Conservation (phyloP, 306 rosid species). For the Sphenostylis stenocarpa region DNA sequence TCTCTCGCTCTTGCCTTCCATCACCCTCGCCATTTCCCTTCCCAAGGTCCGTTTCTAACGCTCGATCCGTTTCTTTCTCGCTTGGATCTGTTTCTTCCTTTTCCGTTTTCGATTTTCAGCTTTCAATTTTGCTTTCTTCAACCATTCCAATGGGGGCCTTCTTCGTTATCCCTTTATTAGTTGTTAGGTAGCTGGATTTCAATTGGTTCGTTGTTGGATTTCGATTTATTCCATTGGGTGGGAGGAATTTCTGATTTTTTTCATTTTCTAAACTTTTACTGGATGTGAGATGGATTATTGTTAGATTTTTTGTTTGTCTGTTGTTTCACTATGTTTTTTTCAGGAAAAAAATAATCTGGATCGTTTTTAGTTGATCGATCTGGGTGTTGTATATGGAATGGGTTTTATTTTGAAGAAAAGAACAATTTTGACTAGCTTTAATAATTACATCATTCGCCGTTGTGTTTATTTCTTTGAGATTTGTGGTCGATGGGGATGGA, state of each 20-base stretch:
- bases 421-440: not conserved
- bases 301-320: not conserved
- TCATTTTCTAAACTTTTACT: not conserved
- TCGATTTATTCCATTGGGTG: slow-evolving; percentile 10
- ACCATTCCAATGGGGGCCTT: not conserved
- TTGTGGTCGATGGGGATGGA: slow-evolving; percentile 33
- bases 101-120: not conserved
- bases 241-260: not conserved
- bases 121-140: not conserved
- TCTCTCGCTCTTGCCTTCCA: slow-evolving; percentile 44
- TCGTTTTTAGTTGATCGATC: slow-evolving; percentile 13
- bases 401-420: not conserved
- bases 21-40: slow-evolving; percentile 45
- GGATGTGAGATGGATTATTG: not conserved
- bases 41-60: slow-evolving; percentile 41
- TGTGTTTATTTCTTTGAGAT: not conserved
- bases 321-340: not conserved
- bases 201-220: slow-evolving; percentile 17
- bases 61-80: slow-evolving; percentile 12
- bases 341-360: not conserved
- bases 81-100: slow-evolving; percentile 39
- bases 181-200: slow-evolving; percentile 14
- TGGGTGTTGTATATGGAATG: not conserved
- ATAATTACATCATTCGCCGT: not conserved
- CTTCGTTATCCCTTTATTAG: not conserved